phyloP scores from a whole-genome alignment of 73 alveolate species.

The Paramecium tetraurelia region DNA sequence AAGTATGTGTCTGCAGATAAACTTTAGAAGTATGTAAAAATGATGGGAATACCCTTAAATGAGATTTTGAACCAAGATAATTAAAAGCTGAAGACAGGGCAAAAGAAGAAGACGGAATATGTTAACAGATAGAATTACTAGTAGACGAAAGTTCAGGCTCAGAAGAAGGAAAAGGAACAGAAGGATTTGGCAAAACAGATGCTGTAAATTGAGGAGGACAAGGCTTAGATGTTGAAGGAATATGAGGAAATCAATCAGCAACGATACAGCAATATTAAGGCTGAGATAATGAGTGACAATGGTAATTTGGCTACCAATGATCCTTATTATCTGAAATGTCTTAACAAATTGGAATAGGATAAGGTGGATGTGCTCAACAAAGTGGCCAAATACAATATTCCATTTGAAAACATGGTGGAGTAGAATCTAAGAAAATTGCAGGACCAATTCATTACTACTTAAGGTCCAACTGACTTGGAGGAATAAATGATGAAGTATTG shows the following conservation, averaged over 20 bases:
- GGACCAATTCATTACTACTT: neutral
- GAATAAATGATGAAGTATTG: conserved; percentile 39
- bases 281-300: conserved; percentile 18
- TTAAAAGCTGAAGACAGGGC: neutral
- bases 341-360: neutral
- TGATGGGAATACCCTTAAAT: conserved; percentile 27
- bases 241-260: neutral
- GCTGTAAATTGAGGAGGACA: neutral
- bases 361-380: neutral
- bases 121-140: neutral
- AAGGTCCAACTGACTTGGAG: conserved; percentile 19
- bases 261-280: neutral
- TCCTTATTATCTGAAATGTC: neutral
- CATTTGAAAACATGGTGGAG: conserved; percentile 40
- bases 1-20: conserved; percentile 35
- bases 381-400: neutral
- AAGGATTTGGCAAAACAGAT: neutral
- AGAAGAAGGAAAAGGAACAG: neutral
- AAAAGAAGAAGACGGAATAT: neutral
- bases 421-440: conserved; percentile 19
- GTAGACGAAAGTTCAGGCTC: neutral
- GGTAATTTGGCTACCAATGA: conserved; percentile 23
- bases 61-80: neutral
- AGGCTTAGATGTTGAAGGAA: neutral
- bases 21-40: conserved; percentile 30